Conservation (phyloP, 352 stramenopile species). For the Globisporangium emineosum region DNA sequence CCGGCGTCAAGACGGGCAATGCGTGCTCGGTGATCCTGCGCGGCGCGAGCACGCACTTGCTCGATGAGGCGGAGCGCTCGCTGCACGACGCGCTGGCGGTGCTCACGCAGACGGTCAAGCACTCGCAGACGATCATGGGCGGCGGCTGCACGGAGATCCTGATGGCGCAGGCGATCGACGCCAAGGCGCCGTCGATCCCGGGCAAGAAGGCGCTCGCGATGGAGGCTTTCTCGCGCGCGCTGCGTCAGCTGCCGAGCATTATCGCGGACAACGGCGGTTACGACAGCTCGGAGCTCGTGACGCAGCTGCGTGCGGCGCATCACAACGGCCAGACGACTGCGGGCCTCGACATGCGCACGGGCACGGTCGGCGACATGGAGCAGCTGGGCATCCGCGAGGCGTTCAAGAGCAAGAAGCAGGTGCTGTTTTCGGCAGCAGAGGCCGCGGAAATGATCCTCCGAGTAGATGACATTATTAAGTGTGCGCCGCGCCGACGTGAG, state of each 20-base stretch:
- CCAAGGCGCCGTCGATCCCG: constrained; percentile 89
- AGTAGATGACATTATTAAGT: constrained; percentile 99
- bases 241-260: constrained; percentile 97
- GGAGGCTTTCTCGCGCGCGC: constrained; percentile 95
- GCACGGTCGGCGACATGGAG: constrained; percentile 95
- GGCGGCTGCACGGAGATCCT: constrained; percentile 97
- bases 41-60: constrained; percentile 93
- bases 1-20: constrained; percentile 94
- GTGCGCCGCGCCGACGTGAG: constrained; percentile 79
- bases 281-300: constrained; percentile 98
- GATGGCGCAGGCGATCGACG: constrained; percentile 93
- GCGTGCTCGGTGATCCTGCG: constrained; percentile 95
- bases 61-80: constrained; percentile 99
- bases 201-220: constrained; percentile 99
- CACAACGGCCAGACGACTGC: constrained; percentile 87
- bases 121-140: constrained; percentile 95
- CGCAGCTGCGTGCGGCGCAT: constrained; percentile 94
- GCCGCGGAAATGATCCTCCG: constrained; percentile 99
- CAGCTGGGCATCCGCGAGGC: constrained; percentile 97
- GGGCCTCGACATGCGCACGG: constrained; percentile 97
- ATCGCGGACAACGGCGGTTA: constrained; percentile 99
- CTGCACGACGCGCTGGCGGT: constrained; percentile 99
- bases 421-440: constrained; percentile 97
- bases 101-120: constrained; percentile 95
- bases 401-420: constrained; percentile 96